These are phyloP conservation scores for Serendipita sp. DNA, from an alignment of 1,284 basidiomycete species.

Conservation along the genomic window DNA sequence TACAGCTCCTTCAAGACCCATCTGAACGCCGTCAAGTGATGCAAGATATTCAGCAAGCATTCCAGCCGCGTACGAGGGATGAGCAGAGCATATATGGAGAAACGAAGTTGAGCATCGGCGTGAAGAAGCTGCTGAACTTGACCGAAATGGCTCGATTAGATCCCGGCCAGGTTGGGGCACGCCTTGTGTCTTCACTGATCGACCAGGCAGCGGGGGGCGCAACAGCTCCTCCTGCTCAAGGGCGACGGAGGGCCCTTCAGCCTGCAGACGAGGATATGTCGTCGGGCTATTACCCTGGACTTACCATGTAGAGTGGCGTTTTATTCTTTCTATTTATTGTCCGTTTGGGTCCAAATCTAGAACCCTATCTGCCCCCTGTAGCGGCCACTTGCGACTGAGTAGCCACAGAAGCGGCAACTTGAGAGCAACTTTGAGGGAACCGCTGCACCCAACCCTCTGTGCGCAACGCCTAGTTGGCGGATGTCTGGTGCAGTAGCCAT, in stretches of 20 bases:
- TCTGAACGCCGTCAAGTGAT: slow-evolving; percentile 50
- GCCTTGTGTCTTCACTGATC: slow-evolving; percentile 58
- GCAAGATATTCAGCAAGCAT: slow-evolving; percentile 53
- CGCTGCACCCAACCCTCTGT: too few species aligned
- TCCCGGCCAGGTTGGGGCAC: slow-evolving; percentile 62
- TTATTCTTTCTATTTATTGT: not conserved
- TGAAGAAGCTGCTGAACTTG: slow-evolving; percentile 86
- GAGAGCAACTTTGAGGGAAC: too few species aligned
- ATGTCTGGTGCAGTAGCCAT: slow-evolving; percentile 8
- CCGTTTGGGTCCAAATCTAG: not conserved
- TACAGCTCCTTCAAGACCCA: slow-evolving; percentile 57
- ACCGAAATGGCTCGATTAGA: slow-evolving; percentile 97
- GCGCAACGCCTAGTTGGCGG: not conserved
- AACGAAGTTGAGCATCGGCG: slow-evolving; percentile 60
- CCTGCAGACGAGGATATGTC: not conserved
- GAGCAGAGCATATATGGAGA: slow-evolving; percentile 29
- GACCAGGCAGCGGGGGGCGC: slow-evolving; percentile 24
- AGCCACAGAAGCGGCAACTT: not conserved
- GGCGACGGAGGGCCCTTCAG: not conserved
- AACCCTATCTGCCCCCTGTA: not conserved
- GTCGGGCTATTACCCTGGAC: not conserved
- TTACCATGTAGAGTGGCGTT: not conserved
- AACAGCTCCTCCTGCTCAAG: not conserved
- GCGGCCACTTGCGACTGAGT: not conserved
- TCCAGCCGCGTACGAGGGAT: slow-evolving; percentile 43